Base-by-base conservation (phyloP, 2,329 filamentous ascomycete genomes). In the Aspergillus tubingensis region DNA sequence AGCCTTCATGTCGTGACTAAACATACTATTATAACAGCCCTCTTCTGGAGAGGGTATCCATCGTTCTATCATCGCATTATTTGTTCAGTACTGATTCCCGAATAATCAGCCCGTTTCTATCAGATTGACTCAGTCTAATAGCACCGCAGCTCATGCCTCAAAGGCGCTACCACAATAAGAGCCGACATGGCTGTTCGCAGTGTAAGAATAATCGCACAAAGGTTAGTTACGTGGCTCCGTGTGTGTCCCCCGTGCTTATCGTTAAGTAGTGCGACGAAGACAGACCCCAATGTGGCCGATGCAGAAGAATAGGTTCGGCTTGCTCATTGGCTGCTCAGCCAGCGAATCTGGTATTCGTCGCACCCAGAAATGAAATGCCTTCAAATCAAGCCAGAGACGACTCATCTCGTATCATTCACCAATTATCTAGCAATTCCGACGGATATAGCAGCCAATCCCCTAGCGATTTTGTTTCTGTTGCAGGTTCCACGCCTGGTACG, bases 191-290 rank as follows among this genome's bases (percentile, higher is more conserved):
- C 15, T 54, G 38, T 17, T 17, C 13, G 11, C 52, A 47, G 21
- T 47, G 53, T 41, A 36, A 55, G 23, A 55, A 17, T 2, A 55
- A 55, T 36, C 39, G 25, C 19, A 55, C 39, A 44, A 38, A 55
- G 41, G 53, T 54, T 23, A 11, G 52, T 43, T 54, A 27, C 38
- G 19, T 54, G 6, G 21, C 8, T 54, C 15, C 36, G 11, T 23
- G 19, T 15, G 21, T 25, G 8, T 30, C 39, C 21, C 38, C 21
- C 38, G 17, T 43, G 38, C 51, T 54, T 15, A 54, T 17, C 38
- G 21, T 8, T 8, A n/a, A n/a, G n/a, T 23, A 54, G 36, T 54
- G 38, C 17, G 39, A 54, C 44, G 52, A 54, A 25, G n/a, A 44
- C 8, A 54, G 13, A 38, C 52, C 39, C 15, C 25, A 13, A 7